Evolutionary conservation across 495 filamentous ascomycete genomes (phyloP).

Genomic region (Letharia lupina): DNA sequence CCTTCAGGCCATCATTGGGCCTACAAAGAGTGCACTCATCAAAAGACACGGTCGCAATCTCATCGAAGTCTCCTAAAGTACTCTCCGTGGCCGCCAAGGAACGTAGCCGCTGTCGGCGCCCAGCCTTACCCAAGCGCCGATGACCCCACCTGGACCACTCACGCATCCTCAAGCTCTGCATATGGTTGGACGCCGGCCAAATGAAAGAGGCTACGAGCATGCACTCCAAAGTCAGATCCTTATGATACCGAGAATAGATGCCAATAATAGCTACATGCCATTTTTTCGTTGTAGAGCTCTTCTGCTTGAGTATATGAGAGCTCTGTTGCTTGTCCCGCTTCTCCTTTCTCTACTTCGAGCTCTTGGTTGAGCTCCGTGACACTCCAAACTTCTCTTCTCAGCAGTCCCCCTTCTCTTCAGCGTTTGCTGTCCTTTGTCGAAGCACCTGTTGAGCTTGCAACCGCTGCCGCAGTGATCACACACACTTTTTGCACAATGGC

Average conservation of each 20-base stretch:
- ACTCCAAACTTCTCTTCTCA: neutral
- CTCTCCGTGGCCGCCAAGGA: neutral
- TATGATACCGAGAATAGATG: neutral
- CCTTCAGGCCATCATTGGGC: neutral
- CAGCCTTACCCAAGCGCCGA: conserved; percentile 16
- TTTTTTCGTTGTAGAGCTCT: neutral
- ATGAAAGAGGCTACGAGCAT: neutral
- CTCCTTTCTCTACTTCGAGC: conserved; percentile 4
- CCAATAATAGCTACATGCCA: conserved; percentile 7
- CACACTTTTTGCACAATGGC: conserved; percentile 7
- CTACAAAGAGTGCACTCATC: neutral
- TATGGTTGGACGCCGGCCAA: conserved; percentile 8
- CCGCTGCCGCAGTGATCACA: neutral
- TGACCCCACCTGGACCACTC: conserved; percentile 7
- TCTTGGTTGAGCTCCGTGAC: conserved; percentile 8
- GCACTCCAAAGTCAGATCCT: neutral
- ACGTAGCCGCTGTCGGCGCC: conserved; percentile 5
- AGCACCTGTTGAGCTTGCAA: neutral
- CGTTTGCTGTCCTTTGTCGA: neutral
- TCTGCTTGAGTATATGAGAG: conserved; percentile 5
- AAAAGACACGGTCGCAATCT: neutral
- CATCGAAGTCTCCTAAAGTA: neutral
- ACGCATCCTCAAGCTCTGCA: neutral
- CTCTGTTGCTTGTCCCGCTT: neutral
- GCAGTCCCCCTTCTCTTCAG: neutral